Conservation (phyloP, 2,329 filamentous ascomycete genomes). For the Immersiporthe knoxdaviesiana region DNA sequence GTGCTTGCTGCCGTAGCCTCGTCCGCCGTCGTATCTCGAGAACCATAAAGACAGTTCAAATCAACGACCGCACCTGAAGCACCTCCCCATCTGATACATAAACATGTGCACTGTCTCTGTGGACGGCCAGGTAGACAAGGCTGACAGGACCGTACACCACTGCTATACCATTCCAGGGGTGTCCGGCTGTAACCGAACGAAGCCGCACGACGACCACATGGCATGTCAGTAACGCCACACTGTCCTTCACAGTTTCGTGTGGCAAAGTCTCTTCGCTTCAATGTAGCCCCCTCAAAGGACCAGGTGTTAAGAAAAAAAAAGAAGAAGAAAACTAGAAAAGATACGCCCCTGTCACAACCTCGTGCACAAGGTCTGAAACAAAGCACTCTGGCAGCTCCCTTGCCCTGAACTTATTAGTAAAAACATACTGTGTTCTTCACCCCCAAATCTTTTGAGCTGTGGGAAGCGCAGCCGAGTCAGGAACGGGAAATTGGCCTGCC, state of each 20-base stretch:
- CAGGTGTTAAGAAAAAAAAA: not conserved
- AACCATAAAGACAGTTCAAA: not conserved
- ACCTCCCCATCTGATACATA: not conserved
- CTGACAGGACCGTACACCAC: not conserved
- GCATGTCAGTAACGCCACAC: constrained; percentile 5
- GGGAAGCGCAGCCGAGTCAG: not conserved
- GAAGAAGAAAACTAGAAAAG: no score
- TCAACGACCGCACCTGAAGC: not conserved
- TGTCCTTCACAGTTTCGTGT: no score
- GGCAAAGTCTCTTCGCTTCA: not conserved
- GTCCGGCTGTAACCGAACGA: not conserved
- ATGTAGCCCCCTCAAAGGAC: not conserved
- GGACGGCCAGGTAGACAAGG: not conserved
- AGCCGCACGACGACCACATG: not conserved
- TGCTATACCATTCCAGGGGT: not conserved
- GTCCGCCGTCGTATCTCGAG: not conserved
- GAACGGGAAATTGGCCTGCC: not conserved
- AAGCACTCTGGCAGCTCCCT: not conserved
- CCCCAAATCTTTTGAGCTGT: not conserved
- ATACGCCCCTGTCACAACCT: not conserved
- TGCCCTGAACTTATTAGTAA: not conserved
- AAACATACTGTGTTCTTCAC: no score
- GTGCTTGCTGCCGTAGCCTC: not conserved
- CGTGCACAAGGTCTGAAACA: not conserved
- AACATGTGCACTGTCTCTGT: not conserved